Evolutionary conservation across 306 rosid genomes (phyloP).

Genomic region (Lathyrus sativus): DNA sequence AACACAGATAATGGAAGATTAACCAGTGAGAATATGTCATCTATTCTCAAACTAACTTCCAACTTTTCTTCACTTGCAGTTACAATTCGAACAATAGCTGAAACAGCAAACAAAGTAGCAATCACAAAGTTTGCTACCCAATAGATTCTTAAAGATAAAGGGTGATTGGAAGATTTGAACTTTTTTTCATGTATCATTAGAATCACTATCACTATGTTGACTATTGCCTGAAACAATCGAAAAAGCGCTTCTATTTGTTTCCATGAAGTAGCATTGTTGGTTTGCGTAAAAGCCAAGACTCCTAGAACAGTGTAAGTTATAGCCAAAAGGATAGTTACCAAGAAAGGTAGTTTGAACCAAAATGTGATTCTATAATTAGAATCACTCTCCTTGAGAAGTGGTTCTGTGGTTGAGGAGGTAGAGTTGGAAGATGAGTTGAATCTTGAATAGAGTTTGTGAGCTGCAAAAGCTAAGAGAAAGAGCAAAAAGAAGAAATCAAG

Average conservation of each 20-base stretch:
- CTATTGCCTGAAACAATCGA: constrained; percentile 38
- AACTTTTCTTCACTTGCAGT: not conserved
- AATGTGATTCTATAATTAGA: constrained; percentile 38
- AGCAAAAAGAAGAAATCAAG: constrained; percentile 41
- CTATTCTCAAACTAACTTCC: constrained; percentile 46
- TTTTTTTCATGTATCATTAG: constrained; percentile 42
- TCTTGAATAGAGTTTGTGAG: constrained; percentile 29
- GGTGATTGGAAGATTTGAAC: constrained; percentile 41
- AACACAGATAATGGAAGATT: constrained; percentile 40
- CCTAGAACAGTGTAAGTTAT: constrained; percentile 40
- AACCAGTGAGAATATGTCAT: constrained; percentile 45
- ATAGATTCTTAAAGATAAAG: constrained; percentile 44
- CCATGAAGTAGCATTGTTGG: constrained; percentile 39
- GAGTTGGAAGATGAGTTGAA: constrained; percentile 26
- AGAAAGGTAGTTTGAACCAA: constrained; percentile 41
- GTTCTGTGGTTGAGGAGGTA: constrained; percentile 30
- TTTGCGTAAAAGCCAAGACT: constrained; percentile 39
- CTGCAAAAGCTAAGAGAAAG: constrained; percentile 31
- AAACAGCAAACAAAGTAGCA: constrained; percentile 41
- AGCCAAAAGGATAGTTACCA: constrained; percentile 33
- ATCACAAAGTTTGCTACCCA: constrained; percentile 41
- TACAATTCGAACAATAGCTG: constrained; percentile 39
- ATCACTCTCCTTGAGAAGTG: constrained; percentile 39
- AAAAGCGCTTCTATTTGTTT: constrained; percentile 41
- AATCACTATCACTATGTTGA: constrained; percentile 34